phyloP scores from a whole-genome alignment of 176 grass and related monocot genomes.

The Carex myosuroides region DNA sequence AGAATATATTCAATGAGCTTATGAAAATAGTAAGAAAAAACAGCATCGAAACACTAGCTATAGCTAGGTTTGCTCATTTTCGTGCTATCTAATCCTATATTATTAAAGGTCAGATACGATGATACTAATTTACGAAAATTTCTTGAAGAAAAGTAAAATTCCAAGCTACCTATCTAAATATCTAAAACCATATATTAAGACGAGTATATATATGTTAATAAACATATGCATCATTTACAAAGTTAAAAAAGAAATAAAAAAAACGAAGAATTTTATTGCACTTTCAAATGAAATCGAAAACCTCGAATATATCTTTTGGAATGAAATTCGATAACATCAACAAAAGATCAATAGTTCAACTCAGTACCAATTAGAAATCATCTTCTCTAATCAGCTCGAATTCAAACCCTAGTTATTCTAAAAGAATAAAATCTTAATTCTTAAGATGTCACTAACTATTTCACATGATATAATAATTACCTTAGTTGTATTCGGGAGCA shows the following conservation, averaged over 20 bases:
- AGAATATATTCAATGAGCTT: background rate
- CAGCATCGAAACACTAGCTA: background rate
- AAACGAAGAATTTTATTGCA: background rate
- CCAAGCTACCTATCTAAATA: background rate
- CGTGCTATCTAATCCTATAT: background rate
- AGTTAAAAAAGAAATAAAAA: background rate
- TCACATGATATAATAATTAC: conserved; percentile 15
- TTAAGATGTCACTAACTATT: background rate
- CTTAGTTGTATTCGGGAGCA: conserved; percentile 96
- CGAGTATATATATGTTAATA: too few species aligned
- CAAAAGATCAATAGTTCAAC: background rate
- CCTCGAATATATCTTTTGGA: background rate
- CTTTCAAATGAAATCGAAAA: background rate
- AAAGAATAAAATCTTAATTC: background rate
- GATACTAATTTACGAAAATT: background rate
- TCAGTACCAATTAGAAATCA: background rate
- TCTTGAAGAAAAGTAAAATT: background rate
- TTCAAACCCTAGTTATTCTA: background rate
- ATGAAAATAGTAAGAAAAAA: conserved; percentile 2
- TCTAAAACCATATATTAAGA: too few species aligned
- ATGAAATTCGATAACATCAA: background rate
- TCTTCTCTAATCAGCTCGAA: background rate
- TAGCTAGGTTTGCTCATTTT: conserved; percentile 4
- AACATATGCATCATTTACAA: background rate
- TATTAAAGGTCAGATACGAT: background rate